Evolutionary conservation across 1,284 basidiomycete species (phyloP).

Genomic region (Hypsizygus ulmarius): DNA sequence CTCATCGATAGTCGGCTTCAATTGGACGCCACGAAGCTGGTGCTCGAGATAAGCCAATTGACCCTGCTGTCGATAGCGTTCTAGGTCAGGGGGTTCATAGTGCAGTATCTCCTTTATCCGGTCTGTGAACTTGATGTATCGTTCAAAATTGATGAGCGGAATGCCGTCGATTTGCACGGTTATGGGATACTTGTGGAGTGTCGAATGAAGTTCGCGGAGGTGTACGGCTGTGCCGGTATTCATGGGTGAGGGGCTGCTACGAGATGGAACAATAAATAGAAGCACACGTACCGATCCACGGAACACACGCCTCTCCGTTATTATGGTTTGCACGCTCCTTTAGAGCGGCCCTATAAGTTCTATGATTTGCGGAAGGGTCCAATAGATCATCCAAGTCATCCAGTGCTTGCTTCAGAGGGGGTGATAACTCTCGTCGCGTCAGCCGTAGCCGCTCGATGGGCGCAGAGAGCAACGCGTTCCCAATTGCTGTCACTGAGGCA

Average conservation of each 20-base stretch:
- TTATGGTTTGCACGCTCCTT: conserved; percentile 20
- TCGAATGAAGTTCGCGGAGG: conserved; percentile 33
- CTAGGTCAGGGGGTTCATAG: conserved; percentile 33
- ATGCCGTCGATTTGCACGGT: conserved; percentile 29
- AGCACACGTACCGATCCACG: conserved; percentile 36
- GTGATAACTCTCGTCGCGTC: conserved; percentile 32
- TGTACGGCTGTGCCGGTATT: conserved; percentile 35
- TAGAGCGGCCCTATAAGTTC: conserved; percentile 35
- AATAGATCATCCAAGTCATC: conserved; percentile 34
- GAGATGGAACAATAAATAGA: neutral
- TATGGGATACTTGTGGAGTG: conserved; percentile 28
- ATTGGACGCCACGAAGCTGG: conserved; percentile 31
- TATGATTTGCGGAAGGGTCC: conserved; percentile 33
- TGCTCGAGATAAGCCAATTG: conserved; percentile 40
- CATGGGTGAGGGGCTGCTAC: neutral
- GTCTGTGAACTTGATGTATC: conserved; percentile 37
- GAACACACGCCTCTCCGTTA: conserved; percentile 29
- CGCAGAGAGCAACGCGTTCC: conserved; percentile 38
- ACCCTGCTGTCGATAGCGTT: conserved; percentile 30
- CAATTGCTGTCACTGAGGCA: conserved; percentile 40
- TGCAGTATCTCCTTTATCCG: conserved; percentile 32
- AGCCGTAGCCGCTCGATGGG: conserved; percentile 34
- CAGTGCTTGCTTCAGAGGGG: conserved; percentile 29
- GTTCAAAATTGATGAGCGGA: conserved; percentile 42
- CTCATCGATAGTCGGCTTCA: conserved; percentile 27